These are phyloP conservation scores for Aspergillus cejpii DNA, from an alignment of 2,329 filamentous ascomycete genomes.

Conservation along the genomic window DNA sequence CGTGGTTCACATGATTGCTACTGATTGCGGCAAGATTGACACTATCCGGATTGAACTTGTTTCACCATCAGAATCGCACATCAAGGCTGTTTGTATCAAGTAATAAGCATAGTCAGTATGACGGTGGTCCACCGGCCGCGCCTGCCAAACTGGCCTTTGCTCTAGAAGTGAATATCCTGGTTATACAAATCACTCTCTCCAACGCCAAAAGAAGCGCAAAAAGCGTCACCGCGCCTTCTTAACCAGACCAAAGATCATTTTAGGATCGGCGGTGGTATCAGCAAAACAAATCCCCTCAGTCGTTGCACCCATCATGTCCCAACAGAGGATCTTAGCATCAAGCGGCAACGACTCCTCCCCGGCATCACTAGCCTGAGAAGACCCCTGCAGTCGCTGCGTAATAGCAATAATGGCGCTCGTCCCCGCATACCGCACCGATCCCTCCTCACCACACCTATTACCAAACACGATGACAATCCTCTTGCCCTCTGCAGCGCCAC, in stretches of 20 bases:
- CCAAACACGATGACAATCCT: constrained; percentile 44
- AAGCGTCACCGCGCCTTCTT: constrained; percentile 3
- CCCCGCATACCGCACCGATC: constrained; percentile 43
- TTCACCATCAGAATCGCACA: constrained; percentile 4
- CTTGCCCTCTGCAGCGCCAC: constrained; percentile 17
- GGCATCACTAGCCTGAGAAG: constrained; percentile 16
- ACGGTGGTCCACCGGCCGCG: no score
- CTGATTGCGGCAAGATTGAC: constrained; percentile 4
- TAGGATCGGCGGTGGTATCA: constrained; percentile 39
- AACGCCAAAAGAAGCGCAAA: not conserved
- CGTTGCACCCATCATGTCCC: constrained; percentile 42
- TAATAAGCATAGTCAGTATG: no score
- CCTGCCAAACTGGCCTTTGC: no score
- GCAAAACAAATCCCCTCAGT: constrained; percentile 44
- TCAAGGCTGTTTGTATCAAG: no score
- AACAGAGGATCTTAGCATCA: constrained; percentile 40
- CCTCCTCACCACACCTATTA: constrained; percentile 43
- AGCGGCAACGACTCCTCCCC: constrained; percentile 17
- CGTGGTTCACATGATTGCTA: constrained; percentile 10
- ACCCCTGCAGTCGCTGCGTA: constrained; percentile 23
- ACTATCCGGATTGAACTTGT: constrained; percentile 5
- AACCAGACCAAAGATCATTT: constrained; percentile 34
- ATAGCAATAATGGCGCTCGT: constrained; percentile 43
- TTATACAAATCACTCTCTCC: not conserved
- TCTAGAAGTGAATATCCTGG: no score